Base-by-base conservation (phyloP, 1,284 basidiomycete genomes). In the Papiliotrema fonsecae region DNA sequence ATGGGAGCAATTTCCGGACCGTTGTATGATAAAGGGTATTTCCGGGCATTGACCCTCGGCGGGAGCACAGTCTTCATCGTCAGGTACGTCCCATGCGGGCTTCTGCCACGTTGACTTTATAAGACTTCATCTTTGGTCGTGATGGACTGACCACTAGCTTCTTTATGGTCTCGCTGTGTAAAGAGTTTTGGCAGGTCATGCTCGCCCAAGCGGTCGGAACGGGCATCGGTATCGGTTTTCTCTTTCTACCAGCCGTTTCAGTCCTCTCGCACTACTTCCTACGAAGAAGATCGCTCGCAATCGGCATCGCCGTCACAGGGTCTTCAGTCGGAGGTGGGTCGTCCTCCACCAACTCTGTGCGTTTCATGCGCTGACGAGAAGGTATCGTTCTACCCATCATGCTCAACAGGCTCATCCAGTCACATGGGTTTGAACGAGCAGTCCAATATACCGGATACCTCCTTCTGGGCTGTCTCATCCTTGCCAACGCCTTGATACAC, bases 11-110 rank as follows among this genome's bases (percentile, higher is more conserved):
- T 81, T 16, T 67, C 71, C 13, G 82, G 82, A 1, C 77, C 80
- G 6, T 58, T 82, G 10, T 81, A 82, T 62, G 82, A 84, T 57
- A 57, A 79, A 21, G 82, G 82, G 22, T 77, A 80, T 59, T 79
- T 80, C 58, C 71, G 70, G 19, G 58, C 75, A 6, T 69, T 79
- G 14, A 72, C 79, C 42, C 55, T 76, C 3, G 51, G 69, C 2
- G 76, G 76, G 14, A 79, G 77, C 41, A 61, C 66, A 3, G 42
- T 80, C 9, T 72, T 81, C n/a, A 62, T 83, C 6, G 53, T 75
- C 2, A 74, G 77, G 24, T 65, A 22, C 47, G 57, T 56, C 31
- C 16, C n/a, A n/a, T n/a, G n/a, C n/a, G n/a, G n/a, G n/a, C n/a
- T n/a, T n/a, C n/a, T n/a, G n/a, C n/a, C n/a, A n/a, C n/a, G n/a